Conservation (phyloP, 192 early-diverging fungal species). For the Gryganskiella cystojenkinii region DNA sequence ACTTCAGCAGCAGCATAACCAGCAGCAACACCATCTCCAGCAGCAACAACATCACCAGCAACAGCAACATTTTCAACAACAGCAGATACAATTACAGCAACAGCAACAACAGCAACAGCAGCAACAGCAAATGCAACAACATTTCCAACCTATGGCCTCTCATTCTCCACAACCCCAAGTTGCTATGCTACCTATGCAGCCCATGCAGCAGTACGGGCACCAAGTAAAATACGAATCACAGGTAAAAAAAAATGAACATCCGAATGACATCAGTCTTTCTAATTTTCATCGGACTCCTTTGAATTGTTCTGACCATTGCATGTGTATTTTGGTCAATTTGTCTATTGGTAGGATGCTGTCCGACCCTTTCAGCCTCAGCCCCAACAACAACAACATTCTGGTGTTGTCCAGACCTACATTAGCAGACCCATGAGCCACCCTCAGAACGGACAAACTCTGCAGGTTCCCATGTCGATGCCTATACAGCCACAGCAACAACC, state of each 20-base stretch:
- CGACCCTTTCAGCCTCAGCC: slow-evolving; percentile 20
- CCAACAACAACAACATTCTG: slow-evolving; percentile 11
- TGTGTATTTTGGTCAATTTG: too few species aligned
- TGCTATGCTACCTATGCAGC: neutral
- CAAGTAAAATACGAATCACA: too few species aligned
- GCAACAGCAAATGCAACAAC: slow-evolving; percentile 31
- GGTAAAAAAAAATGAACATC: too few species aligned
- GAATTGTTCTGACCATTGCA: too few species aligned
- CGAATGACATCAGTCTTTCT: too few species aligned
- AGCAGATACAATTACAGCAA: slow-evolving; percentile 7
- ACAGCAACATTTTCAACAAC: slow-evolving; percentile 3
- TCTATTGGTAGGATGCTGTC: too few species aligned
- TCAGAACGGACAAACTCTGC: slow-evolving; percentile 22
- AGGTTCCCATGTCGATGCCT: slow-evolving; percentile 28
- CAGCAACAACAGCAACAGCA: slow-evolving; percentile 19
- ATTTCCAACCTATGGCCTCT: slow-evolving; percentile 23
- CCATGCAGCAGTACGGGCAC: neutral
- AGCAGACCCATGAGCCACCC: slow-evolving; percentile 26
- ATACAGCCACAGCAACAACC: slow-evolving; percentile 11
- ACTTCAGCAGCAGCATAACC: slow-evolving; percentile 20
- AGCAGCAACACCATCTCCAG: slow-evolving; percentile 22
- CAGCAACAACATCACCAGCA: slow-evolving; percentile 23
- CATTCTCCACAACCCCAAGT: slow-evolving; percentile 26
- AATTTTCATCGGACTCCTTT: too few species aligned
- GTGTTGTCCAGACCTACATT: slow-evolving; percentile 18